Evolutionary conservation across 768 basidiomycete genomes (phyloP).

Genomic region (Macrocybe gigantea): DNA sequence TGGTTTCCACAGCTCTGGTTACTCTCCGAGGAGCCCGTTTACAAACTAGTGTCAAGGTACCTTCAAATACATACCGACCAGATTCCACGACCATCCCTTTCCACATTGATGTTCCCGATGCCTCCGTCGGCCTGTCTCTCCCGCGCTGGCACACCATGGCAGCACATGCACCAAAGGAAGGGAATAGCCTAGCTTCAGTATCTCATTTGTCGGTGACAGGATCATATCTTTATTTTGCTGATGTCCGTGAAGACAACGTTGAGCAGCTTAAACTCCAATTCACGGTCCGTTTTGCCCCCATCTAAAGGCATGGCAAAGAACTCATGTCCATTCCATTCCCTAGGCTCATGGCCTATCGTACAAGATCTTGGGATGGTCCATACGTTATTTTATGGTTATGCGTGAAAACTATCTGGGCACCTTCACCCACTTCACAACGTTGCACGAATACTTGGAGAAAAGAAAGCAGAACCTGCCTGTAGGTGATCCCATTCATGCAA

Average conservation of each 20-base stretch:
- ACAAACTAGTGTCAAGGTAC: constrained; percentile 46
- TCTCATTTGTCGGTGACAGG: constrained; percentile 53
- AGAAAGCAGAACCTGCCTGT: constrained; percentile 48
- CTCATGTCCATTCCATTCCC: background rate
- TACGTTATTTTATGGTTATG: constrained; percentile 83
- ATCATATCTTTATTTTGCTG: constrained; percentile 69
- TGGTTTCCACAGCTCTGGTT: constrained; percentile 54
- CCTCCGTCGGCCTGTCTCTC: constrained; percentile 55
- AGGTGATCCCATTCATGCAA: constrained; percentile 78
- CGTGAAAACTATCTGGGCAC: constrained; percentile 93
- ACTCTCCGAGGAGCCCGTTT: constrained; percentile 56
- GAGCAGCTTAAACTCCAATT: constrained; percentile 74
- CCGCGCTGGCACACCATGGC: constrained; percentile 89
- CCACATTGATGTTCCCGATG: constrained; percentile 49
- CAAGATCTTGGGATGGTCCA: constrained; percentile 80
- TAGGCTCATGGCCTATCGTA: constrained; percentile 53
- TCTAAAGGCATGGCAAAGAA: background rate
- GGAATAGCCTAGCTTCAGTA: constrained; percentile 57
- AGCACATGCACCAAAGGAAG: constrained; percentile 55
- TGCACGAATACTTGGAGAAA: constrained; percentile 79
- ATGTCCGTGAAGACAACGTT: constrained; percentile 61
- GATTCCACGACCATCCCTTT: constrained; percentile 66
- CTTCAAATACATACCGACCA: constrained; percentile 69
- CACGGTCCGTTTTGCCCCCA: constrained; percentile 33
- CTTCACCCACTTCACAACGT: constrained; percentile 89